phyloP scores from a whole-genome alignment of 805 yeast genomes.

The Starmerella stellata region DNA sequence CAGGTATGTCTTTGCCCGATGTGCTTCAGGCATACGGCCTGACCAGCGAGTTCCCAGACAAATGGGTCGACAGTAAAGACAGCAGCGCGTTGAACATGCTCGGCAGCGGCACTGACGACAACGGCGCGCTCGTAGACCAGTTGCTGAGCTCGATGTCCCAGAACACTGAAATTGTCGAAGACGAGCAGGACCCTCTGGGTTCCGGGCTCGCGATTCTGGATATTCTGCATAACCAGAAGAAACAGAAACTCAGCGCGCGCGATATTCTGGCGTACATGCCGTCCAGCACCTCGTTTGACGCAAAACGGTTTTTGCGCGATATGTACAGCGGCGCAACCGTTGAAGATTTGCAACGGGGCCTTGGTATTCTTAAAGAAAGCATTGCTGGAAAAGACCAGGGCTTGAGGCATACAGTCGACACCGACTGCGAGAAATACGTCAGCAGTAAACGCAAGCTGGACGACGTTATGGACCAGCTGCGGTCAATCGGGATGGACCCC shows the following conservation, averaged over 20 bases:
- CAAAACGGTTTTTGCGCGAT: slow-evolving; percentile 36
- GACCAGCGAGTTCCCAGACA: slow-evolving; percentile 12
- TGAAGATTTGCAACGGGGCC: slow-evolving; percentile 31
- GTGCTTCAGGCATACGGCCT: slow-evolving; percentile 15
- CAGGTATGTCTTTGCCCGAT: slow-evolving; percentile 3
- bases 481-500: slow-evolving; percentile 22
- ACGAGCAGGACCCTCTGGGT: slow-evolving; percentile 41
- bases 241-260: slow-evolving; percentile 1
- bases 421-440: slow-evolving; percentile 47
- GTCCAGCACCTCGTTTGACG: slow-evolving; percentile 37
- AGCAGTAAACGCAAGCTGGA: slow-evolving; percentile 47
- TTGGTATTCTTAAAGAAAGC: slow-evolving; percentile 32
- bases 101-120: slow-evolving; percentile 3
- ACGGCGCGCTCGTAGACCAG: slow-evolving; percentile 18
- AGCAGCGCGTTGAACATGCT: slow-evolving; percentile 8
- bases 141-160: slow-evolving; percentile 15
- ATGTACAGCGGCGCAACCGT: slow-evolving; percentile 40
- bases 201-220: slow-evolving; percentile 31
- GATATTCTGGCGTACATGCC: slow-evolving; percentile 35
- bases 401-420: slow-evolving; percentile 34
- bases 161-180: slow-evolving; percentile 12
- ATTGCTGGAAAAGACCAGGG: slow-evolving; percentile 32
- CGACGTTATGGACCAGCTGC: slow-evolving; percentile 37
- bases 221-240: slow-evolving; percentile 18
- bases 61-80: slow-evolving; percentile 11